These are phyloP conservation scores for Seminavis robusta DNA, from an alignment of 108 stramenopile species.

Conservation along the genomic window DNA sequence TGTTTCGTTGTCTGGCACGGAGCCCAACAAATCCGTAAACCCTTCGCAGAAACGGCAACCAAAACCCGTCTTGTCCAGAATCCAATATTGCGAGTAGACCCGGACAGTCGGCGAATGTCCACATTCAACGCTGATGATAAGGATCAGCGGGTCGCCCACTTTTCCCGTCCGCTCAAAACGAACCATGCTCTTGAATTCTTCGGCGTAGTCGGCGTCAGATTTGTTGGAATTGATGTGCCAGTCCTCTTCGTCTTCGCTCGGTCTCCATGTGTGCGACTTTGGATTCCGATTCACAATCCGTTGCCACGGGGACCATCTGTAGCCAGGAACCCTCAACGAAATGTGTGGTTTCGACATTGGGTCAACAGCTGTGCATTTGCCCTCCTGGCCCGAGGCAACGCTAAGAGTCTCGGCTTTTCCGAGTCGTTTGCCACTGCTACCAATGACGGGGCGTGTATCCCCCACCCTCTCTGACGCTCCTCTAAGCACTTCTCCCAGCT, in stretches of 20 bases:
- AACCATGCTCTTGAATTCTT: constrained; percentile 60
- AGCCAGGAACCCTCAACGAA: constrained; percentile 71
- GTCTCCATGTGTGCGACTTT: constrained; percentile 58
- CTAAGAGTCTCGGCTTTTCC: constrained; percentile 32
- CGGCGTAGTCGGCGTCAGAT: constrained; percentile 43
- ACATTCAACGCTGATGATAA: constrained; percentile 63
- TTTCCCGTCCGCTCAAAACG: constrained; percentile 48
- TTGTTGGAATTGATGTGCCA: constrained; percentile 37
- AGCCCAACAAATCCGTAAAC: constrained; percentile 50
- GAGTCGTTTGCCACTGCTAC: constrained; percentile 30
- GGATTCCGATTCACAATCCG: constrained; percentile 63
- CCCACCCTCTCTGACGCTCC: constrained; percentile 21
- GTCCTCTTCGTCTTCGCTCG: constrained; percentile 51
- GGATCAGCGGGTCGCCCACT: constrained; percentile 46
- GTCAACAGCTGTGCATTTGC: constrained; percentile 57
- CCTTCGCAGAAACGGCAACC: constrained; percentile 70
- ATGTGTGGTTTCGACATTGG: constrained; percentile 69
- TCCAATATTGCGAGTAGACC: constrained; percentile 79
- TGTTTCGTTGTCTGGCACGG: constrained; percentile 47
- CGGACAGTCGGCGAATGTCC: constrained; percentile 63
- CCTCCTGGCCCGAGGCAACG: constrained; percentile 52
- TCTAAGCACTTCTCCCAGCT: constrained; percentile 57
- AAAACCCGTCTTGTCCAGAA: constrained; percentile 73
- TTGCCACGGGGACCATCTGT: constrained; percentile 68
- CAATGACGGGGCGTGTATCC: constrained; percentile 33